Evolutionary conservation across 805 yeast genomes (phyloP).

Genomic region (Nakazawaea holstii): DNA sequence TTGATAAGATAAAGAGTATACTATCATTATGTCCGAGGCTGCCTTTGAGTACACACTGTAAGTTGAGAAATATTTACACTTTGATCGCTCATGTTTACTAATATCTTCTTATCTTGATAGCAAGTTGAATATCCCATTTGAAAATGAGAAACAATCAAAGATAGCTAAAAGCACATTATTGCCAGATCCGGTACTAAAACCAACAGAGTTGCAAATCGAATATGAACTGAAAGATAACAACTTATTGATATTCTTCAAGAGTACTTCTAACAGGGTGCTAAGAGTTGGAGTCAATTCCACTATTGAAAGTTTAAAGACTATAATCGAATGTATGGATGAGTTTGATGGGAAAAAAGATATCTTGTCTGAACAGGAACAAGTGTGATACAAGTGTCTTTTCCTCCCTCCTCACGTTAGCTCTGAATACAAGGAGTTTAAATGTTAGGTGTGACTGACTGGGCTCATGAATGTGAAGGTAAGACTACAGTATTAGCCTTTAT

Average conservation of each 20-base stretch:
- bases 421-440: no score
- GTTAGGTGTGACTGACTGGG: no score
- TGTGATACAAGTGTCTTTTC: no score
- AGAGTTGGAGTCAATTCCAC: slow-evolving; percentile 82
- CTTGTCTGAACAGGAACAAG: not conserved
- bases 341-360: slow-evolving; percentile 33
- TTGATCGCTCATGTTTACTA: no score
- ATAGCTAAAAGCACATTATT: slow-evolving; percentile 56
- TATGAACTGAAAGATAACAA: slow-evolving; percentile 30
- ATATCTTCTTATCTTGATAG: slow-evolving; percentile 14
- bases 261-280: slow-evolving; percentile 66
- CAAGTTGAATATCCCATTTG: slow-evolving; percentile 59
- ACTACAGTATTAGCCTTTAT: no score
- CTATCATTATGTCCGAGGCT: not conserved
- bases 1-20: not conserved
- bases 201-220: slow-evolving; percentile 51
- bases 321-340: slow-evolving; percentile 76
- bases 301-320: slow-evolving; percentile 69
- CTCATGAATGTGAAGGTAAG: no score
- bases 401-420: no score
- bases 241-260: slow-evolving; percentile 46
- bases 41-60: not conserved
- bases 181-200: slow-evolving; percentile 81
- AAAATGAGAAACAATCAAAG: slow-evolving; percentile 47
- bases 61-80: not conserved